A percentile compares a stretch with the other conserved stretches of the same genome.
Conservation (phyloP, 2,329 filamentous ascomycete species). For the Fulvia fulva region DNA sequence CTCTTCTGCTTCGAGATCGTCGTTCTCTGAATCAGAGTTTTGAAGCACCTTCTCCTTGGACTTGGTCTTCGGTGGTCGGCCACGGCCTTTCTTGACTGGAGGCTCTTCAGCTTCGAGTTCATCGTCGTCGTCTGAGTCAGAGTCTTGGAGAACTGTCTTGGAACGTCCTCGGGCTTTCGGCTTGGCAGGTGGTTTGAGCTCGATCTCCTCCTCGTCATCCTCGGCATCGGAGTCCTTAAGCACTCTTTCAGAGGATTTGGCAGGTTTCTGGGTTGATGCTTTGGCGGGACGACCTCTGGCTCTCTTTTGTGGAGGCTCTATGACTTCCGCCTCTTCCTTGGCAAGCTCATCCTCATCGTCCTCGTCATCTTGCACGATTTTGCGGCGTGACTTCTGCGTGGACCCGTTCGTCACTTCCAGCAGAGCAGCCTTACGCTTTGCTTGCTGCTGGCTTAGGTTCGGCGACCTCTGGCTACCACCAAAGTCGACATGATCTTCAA, state of each 20-base stretch:
- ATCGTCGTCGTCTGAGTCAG: conserved; percentile 20
- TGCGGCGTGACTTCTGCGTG: conserved; percentile 14
- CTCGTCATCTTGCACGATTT: conserved; percentile 19
- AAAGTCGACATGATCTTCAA: conserved; percentile 32
- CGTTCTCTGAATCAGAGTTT: conserved; percentile 12
- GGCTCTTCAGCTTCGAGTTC: conserved; percentile 16
- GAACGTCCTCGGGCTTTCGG: not conserved
- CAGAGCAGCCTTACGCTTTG: conserved; percentile 24
- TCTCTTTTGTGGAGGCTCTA: conserved; percentile 9
- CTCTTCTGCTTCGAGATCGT: not conserved
- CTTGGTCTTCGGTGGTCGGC: not conserved
- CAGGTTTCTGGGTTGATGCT: not conserved
- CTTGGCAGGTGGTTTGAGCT: not conserved
- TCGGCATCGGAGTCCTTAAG: conserved; percentile 12
- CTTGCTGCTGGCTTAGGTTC: conserved; percentile 34
- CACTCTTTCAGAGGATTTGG: conserved; percentile 3
- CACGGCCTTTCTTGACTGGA: conserved; percentile 6
- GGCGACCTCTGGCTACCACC: conserved; percentile 20
- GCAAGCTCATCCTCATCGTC: conserved; percentile 26
- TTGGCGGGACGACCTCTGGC: conserved; percentile 15
- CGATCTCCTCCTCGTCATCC: conserved; percentile 7
- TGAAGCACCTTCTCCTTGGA: conserved; percentile 3
- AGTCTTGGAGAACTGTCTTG: conserved; percentile 15
- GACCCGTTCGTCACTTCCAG: conserved; percentile 13
- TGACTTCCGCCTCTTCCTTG: conserved; percentile 9